Percentiles rank a stretch among this genome's conserved stretches.
Conservation (phyloP, 352 stramenopile species). For the Globisporangium viniferum region DNA sequence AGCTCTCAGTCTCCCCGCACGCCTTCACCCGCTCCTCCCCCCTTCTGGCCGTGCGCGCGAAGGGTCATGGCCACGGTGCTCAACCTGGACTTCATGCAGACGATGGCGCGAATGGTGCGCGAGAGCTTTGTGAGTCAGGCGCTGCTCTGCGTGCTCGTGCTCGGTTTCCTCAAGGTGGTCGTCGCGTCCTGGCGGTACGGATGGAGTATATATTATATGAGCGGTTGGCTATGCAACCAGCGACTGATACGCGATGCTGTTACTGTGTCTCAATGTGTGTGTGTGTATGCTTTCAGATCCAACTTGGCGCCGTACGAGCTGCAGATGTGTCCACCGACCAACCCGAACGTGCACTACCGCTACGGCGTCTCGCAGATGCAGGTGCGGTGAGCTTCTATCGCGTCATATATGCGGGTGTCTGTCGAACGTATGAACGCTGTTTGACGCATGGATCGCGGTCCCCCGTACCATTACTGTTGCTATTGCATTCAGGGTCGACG, state of each 20-base stretch:
- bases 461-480: not conserved
- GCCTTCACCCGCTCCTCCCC: not conserved
- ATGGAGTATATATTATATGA: not conserved
- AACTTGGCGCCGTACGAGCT: constrained; percentile 60
- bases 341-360: constrained; percentile 71
- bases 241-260: not conserved
- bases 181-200: constrained; percentile 51
- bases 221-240: not conserved
- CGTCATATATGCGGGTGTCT: not conserved
- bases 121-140: constrained; percentile 66
- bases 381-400: constrained; percentile 15
- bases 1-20: not conserved
- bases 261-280: not conserved
- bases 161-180: constrained; percentile 58
- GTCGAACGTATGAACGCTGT: not conserved
- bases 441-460: not conserved
- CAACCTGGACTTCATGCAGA: constrained; percentile 63
- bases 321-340: constrained; percentile 70
- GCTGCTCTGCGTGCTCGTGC: constrained; percentile 52
- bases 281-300: constrained; percentile 19
- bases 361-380: constrained; percentile 85
- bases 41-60: not conserved
- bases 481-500: constrained; percentile 40
- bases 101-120: constrained; percentile 53
- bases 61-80: constrained; percentile 47